Conservation (phyloP, 306 rosid genomes). For the Prosopis cineraria region DNA sequence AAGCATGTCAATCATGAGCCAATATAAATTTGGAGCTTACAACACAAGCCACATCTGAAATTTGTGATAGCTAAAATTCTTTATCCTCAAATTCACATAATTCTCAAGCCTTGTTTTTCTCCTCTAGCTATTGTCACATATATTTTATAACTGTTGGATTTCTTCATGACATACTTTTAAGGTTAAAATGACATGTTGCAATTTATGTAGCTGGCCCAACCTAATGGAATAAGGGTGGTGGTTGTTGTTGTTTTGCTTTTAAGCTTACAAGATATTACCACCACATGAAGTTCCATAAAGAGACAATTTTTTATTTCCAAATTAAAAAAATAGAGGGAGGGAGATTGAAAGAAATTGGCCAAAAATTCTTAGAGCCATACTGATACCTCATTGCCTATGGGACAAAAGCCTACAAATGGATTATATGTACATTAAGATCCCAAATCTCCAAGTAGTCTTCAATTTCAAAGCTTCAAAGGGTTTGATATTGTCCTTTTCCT, state of each 20-base stretch:
- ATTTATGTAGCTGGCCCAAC: too few species aligned
- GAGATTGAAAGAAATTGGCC: too few species aligned
- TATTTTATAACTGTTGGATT: neutral
- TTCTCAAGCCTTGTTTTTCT: neutral
- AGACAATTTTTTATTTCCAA: neutral
- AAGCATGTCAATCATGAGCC: neutral
- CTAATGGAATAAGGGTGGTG: too few species aligned
- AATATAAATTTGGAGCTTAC: neutral
- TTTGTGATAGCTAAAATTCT: neutral
- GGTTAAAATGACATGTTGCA: too few species aligned
- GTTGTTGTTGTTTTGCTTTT: too few species aligned
- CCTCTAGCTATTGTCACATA: neutral
- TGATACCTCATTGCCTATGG: neutral
- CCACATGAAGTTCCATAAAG: neutral
- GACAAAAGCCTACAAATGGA: neutral
- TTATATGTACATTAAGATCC: neutral
- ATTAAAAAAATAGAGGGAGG: neutral
- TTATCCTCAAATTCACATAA: neutral
- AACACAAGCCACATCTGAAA: neutral
- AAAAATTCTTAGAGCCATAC: neutral
- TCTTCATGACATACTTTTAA: neutral
- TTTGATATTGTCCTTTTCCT: neutral
- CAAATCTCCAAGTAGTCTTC: neutral
- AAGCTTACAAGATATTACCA: neutral
- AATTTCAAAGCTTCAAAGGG: neutral